phyloP scores from a whole-genome alignment of 2,329 filamentous ascomycete genomes.

The Dactylellina cionopaga region DNA sequence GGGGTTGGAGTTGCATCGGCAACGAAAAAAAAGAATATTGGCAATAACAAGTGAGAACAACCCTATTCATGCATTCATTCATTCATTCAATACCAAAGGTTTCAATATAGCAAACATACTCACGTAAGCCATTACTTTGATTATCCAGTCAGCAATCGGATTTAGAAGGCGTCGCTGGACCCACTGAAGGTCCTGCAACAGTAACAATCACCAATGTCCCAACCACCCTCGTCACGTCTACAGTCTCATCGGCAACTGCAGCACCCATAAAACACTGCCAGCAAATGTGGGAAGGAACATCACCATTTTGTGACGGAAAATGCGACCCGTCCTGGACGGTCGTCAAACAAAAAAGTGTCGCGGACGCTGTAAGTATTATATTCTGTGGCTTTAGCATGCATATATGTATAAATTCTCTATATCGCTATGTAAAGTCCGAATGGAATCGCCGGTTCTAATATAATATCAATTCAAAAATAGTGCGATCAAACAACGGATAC shows the following conservation, averaged over 20 bases:
- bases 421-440: too few species aligned
- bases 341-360: conserved; percentile 3
- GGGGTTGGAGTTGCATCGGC: conserved; percentile 19
- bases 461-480: not conserved
- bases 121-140: not conserved
- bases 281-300: conserved; percentile 33
- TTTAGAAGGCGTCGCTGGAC: conserved; percentile 1
- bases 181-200: not conserved
- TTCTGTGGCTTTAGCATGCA: too few species aligned
- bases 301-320: conserved; percentile 30
- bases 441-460: not conserved
- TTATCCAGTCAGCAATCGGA: not conserved
- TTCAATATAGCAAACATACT: too few species aligned
- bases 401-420: too few species aligned
- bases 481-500: conserved; percentile 23
- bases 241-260: not conserved
- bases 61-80: not conserved
- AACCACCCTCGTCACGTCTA: conserved; percentile 10
- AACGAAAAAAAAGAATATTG: conserved; percentile 9
- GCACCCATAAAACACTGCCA: conserved; percentile 23
- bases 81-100: too few species aligned
- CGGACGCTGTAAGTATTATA: conserved; percentile 4
- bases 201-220: conserved; percentile 4
- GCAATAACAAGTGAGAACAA: not conserved
- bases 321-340: conserved; percentile 22